Base-by-base conservation (phyloP, 2,329 filamentous ascomycete genomes). In the Albifimbria verrucaria region DNA sequence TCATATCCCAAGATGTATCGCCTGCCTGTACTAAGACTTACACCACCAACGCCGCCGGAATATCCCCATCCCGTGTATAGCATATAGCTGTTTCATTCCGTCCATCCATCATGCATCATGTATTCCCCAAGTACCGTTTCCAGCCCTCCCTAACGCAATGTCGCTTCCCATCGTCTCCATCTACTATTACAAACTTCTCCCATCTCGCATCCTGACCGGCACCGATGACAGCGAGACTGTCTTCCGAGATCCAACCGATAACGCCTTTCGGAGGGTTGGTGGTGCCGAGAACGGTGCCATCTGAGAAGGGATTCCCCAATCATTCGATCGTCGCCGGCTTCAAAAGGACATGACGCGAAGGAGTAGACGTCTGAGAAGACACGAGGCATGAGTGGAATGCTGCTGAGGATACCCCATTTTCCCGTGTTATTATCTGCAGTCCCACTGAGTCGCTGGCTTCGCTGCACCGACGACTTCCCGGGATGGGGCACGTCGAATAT, bases 341-440 rank as follows among this genome's bases (percentile, higher is more conserved):
- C 88, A 62, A 97, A 97, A 28, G 87, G 85, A 3, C 84, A 82
- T 41, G 86, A 90, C 4, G 90, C 82, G 62, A 93, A 92, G 1
- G 90, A 95, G 68, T 97, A 96, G 9, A 88, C 81, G 59, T 97
- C 94, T 2, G 90, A 93, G 67, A 97, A 95, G 25, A 94, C 80
- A 42, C 89, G 84, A 2, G 94, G 94, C 59, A 97, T 83, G 52
- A 95, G 76, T 0, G 92, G 92, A 7, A 97, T 82, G 63, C 87
- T 92, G 57, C 89, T 86, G 5, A 97, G 74, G 46, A 96, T 81
- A 1, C 91, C 92, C 89, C 91, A 96, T 75, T 92, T 93, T 41
- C 89, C 86, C 5, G 80, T 74, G 45, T 80, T 78, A 23, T 75
- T 74, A 20, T 57, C 57, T 5, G 62, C 64, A 3, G 62, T 54